Evolutionary conservation across 2,329 filamentous ascomycete genomes (phyloP).

Genomic region (Trichoderma pleuroti): DNA sequence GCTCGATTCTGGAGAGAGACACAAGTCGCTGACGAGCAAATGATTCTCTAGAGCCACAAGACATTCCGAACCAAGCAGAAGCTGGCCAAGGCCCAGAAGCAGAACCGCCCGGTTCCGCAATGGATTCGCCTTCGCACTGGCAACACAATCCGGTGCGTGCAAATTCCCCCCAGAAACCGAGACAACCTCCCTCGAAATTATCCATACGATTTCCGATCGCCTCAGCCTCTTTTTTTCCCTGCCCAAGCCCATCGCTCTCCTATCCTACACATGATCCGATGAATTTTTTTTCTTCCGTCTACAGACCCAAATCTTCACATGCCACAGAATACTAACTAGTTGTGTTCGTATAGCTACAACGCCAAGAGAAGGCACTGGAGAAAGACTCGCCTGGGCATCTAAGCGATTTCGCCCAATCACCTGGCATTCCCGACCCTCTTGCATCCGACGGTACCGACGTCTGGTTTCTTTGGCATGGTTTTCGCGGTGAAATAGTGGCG

Average conservation of each 20-base stretch:
- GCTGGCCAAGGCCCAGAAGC: constrained; percentile 99
- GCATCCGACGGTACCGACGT: constrained; percentile 23
- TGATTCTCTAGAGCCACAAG: constrained; percentile 80
- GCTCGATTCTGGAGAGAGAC: neutral
- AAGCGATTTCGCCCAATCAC: constrained; percentile 49
- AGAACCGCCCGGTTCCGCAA: constrained; percentile 99
- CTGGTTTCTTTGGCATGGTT: constrained; percentile 27
- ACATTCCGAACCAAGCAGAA: constrained; percentile 99
- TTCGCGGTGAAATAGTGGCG: constrained; percentile 27
- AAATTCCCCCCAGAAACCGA: neutral
- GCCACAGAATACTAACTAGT: neutral
- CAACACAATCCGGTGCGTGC: constrained; percentile 97
- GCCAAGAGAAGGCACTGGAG: constrained; percentile 99
- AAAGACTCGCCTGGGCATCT: constrained; percentile 99
- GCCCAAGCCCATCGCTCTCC: neutral
- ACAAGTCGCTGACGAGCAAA: constrained; percentile 25
- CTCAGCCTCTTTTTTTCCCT: neutral
- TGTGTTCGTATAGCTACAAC: constrained; percentile 81
- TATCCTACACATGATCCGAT: neutral
- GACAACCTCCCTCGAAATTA: neutral
- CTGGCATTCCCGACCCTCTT: constrained; percentile 22
- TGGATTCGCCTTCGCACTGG: constrained; percentile 98
- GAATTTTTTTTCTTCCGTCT: neutral
- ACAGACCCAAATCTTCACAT: neutral
- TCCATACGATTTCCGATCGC: neutral